A percentile compares a stretch with the other conserved stretches of the same genome.
phyloP scores from a whole-genome alignment of 202 grass and related monocot genomes.

The Carex sylvatica region DNA sequence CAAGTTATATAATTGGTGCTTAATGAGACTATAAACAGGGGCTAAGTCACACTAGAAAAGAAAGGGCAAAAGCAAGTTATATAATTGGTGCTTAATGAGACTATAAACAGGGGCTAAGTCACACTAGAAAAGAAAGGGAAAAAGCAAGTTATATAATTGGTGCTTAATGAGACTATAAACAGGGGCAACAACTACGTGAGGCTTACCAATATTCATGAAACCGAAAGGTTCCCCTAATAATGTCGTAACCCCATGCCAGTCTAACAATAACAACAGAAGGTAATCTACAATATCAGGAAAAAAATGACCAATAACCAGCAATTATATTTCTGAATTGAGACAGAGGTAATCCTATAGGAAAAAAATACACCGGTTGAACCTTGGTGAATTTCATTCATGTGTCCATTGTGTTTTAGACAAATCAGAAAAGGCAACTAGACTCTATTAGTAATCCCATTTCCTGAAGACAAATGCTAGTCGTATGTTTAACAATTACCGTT shows the following conservation, averaged over 20 bases:
- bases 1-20: not conserved
- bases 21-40: not conserved
- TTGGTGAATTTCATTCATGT: not conserved
- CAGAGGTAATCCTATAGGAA: no score
- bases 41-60: slow-evolving; percentile 24
- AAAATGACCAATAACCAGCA: no score
- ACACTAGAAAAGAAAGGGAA: slow-evolving; percentile 22
- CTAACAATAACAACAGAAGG: no score
- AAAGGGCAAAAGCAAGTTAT: not conserved
- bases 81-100: not conserved
- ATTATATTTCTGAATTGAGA: no score
- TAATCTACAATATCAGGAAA: no score
- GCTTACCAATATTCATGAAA: no score
- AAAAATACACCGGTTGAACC: no score
- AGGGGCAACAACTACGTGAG: not conserved
- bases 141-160: not conserved
- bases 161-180: not conserved
- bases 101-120: slow-evolving; percentile 20
- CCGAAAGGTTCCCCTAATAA: no score
- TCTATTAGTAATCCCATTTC: no score
- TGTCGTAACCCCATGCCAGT: no score
- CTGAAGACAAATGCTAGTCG: no score
- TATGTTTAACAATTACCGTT: slow-evolving; percentile 13
- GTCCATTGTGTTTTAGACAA: not conserved
- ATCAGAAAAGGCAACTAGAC: no score